Evolutionary conservation across 1,284 basidiomycete species (phyloP).

Genomic region (Pseudozyma hubeiensis): DNA sequence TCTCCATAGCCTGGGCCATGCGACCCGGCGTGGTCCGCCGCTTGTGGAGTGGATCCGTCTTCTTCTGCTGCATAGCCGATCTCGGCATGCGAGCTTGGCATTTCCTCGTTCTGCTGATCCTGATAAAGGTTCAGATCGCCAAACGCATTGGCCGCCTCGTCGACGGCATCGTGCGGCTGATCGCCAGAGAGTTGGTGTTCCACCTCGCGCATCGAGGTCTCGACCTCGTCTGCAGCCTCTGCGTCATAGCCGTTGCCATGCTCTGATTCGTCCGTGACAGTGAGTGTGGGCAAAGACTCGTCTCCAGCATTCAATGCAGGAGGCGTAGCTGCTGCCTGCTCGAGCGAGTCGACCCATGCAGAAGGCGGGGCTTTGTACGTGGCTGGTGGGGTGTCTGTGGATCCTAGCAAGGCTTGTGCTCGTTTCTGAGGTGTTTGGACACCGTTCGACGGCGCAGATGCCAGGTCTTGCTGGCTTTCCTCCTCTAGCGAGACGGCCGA

Average conservation of each 20-base stretch:
- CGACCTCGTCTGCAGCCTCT: neutral
- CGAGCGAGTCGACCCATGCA: constrained; percentile 44
- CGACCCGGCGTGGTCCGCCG: neutral
- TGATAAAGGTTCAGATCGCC: constrained; percentile 17
- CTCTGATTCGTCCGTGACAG: constrained; percentile 42
- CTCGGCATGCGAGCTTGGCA: constrained; percentile 1
- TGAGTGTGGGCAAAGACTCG: constrained; percentile 35
- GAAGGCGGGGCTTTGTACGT: constrained; percentile 27
- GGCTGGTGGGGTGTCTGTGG: constrained; percentile 26
- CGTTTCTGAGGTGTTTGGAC: constrained; percentile 8
- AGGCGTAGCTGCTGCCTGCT: constrained; percentile 42
- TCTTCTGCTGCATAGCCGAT: constrained; percentile 9
- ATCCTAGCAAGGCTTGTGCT: constrained; percentile 7
- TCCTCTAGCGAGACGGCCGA: constrained; percentile 36
- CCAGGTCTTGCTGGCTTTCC: constrained; percentile 15
- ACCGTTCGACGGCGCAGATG: constrained; percentile 10
- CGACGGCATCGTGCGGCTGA: constrained; percentile 2
- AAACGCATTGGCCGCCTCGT: constrained; percentile 30
- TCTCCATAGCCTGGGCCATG: constrained; percentile 3
- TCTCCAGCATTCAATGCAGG: constrained; percentile 25
- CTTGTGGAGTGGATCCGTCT: constrained; percentile 16
- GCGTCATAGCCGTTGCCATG: constrained; percentile 5
- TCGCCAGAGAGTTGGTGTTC: constrained; percentile 2
- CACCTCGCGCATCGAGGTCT: constrained; percentile 8
- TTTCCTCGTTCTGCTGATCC: constrained; percentile 3